Percentiles rank a stretch among this genome's conserved stretches.
Evolutionary conservation across 2,329 filamentous ascomycete genomes (phyloP).

Genomic region (Eutypella sp.): DNA sequence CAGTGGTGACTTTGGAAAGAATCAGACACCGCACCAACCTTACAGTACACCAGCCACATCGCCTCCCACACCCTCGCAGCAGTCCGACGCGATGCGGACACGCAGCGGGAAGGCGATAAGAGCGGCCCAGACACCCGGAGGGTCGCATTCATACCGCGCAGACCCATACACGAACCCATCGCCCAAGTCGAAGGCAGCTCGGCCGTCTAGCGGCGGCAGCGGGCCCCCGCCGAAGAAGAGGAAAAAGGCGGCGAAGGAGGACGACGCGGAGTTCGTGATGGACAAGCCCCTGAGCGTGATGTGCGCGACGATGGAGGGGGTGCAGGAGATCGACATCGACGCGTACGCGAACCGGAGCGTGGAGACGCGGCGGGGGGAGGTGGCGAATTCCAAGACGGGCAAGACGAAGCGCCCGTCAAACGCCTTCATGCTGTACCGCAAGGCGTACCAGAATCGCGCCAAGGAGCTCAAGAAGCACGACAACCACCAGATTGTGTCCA

Average conservation of each 20-base stretch:
- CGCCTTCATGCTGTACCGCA: constrained; percentile 96
- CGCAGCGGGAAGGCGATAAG: constrained; percentile 31
- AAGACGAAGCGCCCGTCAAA: constrained; percentile 94
- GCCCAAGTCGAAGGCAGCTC: constrained; percentile 32
- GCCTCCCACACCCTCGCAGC: constrained; percentile 37
- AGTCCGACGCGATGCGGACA: constrained; percentile 31
- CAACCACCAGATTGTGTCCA: constrained; percentile 90
- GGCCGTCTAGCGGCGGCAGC: no score
- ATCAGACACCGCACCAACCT: constrained; percentile 28
- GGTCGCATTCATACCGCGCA: not conserved
- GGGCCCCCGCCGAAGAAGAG: constrained; percentile 38
- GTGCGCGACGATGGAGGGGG: constrained; percentile 55
- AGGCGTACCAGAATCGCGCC: constrained; percentile 81
- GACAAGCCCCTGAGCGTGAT: constrained; percentile 66
- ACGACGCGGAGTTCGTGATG: constrained; percentile 44
- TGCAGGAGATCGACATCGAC: constrained; percentile 72
- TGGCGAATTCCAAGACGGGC: constrained; percentile 61
- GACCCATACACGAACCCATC: constrained; percentile 21
- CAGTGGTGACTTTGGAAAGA: constrained; percentile 1
- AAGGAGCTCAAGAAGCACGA: constrained; percentile 78
- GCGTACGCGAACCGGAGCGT: constrained; percentile 69
- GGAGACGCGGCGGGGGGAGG: constrained; percentile 63
- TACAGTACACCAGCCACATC: constrained; percentile 50
- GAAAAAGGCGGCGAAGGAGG: constrained; percentile 38
- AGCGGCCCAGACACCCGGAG: constrained; percentile 7